Conservation (phyloP, 345 rosid species). For the Excoecaria cochinchinensis region DNA sequence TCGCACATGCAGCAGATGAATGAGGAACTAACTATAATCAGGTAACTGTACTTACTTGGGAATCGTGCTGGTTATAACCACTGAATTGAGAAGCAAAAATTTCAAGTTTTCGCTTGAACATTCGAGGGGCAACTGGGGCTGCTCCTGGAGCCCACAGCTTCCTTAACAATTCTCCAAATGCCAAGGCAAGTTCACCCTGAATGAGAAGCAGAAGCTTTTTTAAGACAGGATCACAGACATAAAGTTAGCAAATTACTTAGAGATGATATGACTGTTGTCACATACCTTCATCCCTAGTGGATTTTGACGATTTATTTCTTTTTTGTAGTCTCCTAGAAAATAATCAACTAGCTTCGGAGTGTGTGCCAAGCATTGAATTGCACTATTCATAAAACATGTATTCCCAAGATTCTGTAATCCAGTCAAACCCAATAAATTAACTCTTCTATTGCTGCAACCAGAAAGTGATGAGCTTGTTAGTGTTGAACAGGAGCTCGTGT, state of each 20-base stretch:
- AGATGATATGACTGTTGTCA: neutral
- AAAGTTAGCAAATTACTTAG: neutral
- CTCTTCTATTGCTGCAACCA: slow-evolving; percentile 52
- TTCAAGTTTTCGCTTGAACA: slow-evolving; percentile 23
- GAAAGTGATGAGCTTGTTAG: slow-evolving; percentile 2
- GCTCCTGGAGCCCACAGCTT: slow-evolving; percentile 29
- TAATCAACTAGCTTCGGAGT: slow-evolving; percentile 88
- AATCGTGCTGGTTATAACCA: slow-evolving; percentile 31
- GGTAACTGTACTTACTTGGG: slow-evolving; percentile 18
- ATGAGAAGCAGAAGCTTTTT: slow-evolving; percentile 1
- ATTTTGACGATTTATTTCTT: slow-evolving; percentile 79
- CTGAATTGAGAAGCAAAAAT: slow-evolving; percentile 32
- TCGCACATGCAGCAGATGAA: neutral
- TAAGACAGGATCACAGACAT: neutral
- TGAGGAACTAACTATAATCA: neutral
- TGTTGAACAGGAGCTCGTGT: slow-evolving; percentile 28
- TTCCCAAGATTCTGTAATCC: slow-evolving; percentile 95
- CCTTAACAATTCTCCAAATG: slow-evolving; percentile 28
- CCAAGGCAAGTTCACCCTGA: slow-evolving; percentile 25
- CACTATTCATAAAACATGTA: slow-evolving; percentile 96
- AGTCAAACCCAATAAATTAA: slow-evolving; percentile 76
- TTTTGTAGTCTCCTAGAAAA: slow-evolving; percentile 75
- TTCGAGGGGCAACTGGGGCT: slow-evolving; percentile 20
- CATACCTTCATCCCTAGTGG: slow-evolving; percentile 79
- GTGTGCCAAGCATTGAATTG: slow-evolving; percentile 93